Evolutionary conservation across 495 filamentous ascomycete species (phyloP).

Genomic region (Penicillium soppii): DNA sequence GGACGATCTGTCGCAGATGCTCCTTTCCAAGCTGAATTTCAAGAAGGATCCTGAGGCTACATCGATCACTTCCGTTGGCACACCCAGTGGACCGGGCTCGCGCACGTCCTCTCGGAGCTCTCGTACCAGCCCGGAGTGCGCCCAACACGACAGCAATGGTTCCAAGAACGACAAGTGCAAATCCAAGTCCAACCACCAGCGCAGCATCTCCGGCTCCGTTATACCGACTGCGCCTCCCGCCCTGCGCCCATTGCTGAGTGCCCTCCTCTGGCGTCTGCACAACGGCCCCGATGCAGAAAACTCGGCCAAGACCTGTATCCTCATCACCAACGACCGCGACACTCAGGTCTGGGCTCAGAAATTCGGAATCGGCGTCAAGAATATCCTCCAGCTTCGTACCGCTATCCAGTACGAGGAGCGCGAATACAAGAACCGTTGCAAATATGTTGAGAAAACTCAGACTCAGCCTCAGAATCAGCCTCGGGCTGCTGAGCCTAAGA

Average conservation of each 20-base stretch:
- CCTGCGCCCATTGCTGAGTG: slow-evolving; percentile 60
- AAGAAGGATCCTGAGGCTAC: slow-evolving; percentile 46
- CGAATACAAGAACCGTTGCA: slow-evolving; percentile 56
- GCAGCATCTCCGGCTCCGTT: slow-evolving; percentile 34
- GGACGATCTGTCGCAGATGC: slow-evolving; percentile 50
- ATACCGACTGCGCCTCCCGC: slow-evolving; percentile 41
- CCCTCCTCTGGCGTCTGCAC: slow-evolving; percentile 61
- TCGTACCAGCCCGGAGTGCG: slow-evolving; percentile 49
- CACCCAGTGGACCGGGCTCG: slow-evolving; percentile 42
- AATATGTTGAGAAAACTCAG: slow-evolving; percentile 48
- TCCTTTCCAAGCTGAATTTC: slow-evolving; percentile 53
- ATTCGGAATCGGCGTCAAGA: slow-evolving; percentile 59
- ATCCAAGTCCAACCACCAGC: slow-evolving; percentile 31
- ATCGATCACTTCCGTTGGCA: slow-evolving; percentile 51
- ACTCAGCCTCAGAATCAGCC: slow-evolving; percentile 30
- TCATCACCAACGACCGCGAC: slow-evolving; percentile 58
- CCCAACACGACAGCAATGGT: slow-evolving; percentile 28
- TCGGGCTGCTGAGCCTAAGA: slow-evolving; percentile 35
- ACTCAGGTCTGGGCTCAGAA: slow-evolving; percentile 58
- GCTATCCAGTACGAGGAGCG: slow-evolving; percentile 59
- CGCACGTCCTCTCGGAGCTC: slow-evolving; percentile 52
- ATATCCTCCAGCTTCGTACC: slow-evolving; percentile 58
- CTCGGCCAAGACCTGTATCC: slow-evolving; percentile 44
- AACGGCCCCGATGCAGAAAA: slow-evolving; percentile 41
- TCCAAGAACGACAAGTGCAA: slow-evolving; percentile 24